Evolutionary conservation across 2,329 filamentous ascomycete species (phyloP).

Genomic region (Exophiala viscosa): DNA sequence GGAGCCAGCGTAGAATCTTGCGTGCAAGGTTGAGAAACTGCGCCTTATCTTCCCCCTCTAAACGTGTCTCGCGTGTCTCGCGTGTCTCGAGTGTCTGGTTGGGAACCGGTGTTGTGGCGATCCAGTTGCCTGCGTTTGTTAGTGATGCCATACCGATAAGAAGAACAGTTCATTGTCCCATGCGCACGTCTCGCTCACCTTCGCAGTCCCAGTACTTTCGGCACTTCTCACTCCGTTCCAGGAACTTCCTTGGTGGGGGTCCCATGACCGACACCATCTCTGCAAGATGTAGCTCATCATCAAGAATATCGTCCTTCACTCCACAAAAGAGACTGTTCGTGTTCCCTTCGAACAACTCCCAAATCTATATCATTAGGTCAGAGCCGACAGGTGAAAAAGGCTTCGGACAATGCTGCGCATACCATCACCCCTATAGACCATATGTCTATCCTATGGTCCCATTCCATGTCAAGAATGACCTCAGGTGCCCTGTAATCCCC

Average conservation of each 20-base stretch:
- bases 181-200: neutral
- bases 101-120: conserved; percentile 1
- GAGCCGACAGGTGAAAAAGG: neutral
- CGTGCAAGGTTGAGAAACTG: conserved; percentile 15
- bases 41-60: conserved; percentile 6
- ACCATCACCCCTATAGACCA: conserved; percentile 33
- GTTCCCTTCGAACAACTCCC: conserved; percentile 21
- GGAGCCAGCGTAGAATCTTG: conserved; percentile 22
- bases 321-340: conserved; percentile 15
- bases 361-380: conserved; percentile 9
- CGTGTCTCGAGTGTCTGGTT: conserved; percentile 1
- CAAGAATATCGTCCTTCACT: conserved; percentile 10
- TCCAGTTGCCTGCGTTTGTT: neutral
- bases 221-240: conserved; percentile 14
- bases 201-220: conserved; percentile 14
- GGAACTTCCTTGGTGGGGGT: conserved; percentile 14
- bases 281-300: conserved; percentile 23
- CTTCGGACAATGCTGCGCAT: conserved; percentile 1
- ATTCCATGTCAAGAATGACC: conserved; percentile 32
- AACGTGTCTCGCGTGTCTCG: neutral
- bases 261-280: conserved; percentile 23
- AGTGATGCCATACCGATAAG: neutral
- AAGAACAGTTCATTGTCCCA: neutral
- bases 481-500: conserved; percentile 32
- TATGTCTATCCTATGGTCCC: conserved; percentile 31